These are phyloP conservation scores for Suillus fuscotomentosus DNA, from an alignment of 768 basidiomycete genomes.

Conservation along the genomic window DNA sequence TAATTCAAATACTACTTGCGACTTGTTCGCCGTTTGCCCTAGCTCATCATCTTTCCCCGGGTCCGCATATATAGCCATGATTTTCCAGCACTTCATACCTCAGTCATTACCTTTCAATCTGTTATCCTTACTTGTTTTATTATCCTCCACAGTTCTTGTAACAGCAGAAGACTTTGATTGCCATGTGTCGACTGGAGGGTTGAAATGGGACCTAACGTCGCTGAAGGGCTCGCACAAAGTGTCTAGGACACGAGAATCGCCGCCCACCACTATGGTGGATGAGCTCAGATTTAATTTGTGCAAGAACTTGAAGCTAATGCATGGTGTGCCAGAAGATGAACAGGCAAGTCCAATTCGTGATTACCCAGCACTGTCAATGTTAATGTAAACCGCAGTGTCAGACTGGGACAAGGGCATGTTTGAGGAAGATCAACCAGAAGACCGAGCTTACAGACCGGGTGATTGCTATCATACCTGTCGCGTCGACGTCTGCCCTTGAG, in stretches of 20 bases:
- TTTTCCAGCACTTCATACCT: slow-evolving; percentile 17
- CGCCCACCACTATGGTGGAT: slow-evolving; percentile 64
- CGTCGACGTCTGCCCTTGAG: slow-evolving; percentile 34
- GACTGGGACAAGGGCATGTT: slow-evolving; percentile 68
- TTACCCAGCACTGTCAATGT: slow-evolving; percentile 7
- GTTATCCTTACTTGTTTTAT: slow-evolving; percentile 15
- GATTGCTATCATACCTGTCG: slow-evolving; percentile 75
- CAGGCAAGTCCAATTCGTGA: slow-evolving; percentile 51
- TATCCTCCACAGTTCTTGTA: slow-evolving; percentile 23
- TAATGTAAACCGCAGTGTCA: slow-evolving; percentile 51
- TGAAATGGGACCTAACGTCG: slow-evolving; percentile 59
- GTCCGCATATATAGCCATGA: slow-evolving; percentile 12
- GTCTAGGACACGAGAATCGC: slow-evolving; percentile 51
- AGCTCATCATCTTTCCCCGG: slow-evolving; percentile 2
- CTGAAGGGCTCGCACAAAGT: slow-evolving; percentile 52
- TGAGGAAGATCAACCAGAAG: slow-evolving; percentile 67
- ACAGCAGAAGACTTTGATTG: slow-evolving; percentile 55
- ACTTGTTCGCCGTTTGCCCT: not conserved
- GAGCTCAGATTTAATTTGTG: slow-evolving; percentile 69
- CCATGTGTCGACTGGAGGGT: slow-evolving; percentile 34
- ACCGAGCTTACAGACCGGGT: slow-evolving; percentile 54
- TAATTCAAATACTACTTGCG: slow-evolving; percentile 14
- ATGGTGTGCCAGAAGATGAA: slow-evolving; percentile 52
- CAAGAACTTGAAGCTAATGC: slow-evolving; percentile 47
- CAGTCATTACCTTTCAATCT: slow-evolving; percentile 1